A percentile compares a stretch with the other conserved stretches of the same genome.
phyloP scores from a whole-genome alignment of 768 basidiomycete species.

The Tylopilus rubrobrunneus region DNA sequence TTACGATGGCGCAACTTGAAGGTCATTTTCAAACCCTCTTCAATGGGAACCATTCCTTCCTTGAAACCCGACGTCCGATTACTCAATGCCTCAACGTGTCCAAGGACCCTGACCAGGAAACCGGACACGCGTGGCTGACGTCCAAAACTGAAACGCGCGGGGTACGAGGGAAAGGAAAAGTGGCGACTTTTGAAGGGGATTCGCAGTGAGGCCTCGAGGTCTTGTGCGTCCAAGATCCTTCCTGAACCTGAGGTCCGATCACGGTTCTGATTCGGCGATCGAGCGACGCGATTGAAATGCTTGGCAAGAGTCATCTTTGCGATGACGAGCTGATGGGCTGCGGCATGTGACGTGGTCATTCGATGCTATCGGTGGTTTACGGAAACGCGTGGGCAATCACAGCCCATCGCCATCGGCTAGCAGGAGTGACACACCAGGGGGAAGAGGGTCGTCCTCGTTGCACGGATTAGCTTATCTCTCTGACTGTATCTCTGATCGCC shows the following conservation, averaged over 20 bases:
- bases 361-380: not conserved
- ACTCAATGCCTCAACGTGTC: not conserved
- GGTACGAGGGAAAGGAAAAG: not conserved
- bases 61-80: not conserved
- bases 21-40: not conserved
- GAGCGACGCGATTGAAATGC: not conserved
- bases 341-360: not conserved
- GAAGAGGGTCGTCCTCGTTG: not conserved
- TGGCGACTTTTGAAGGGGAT: constrained; percentile 1
- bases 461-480: constrained; percentile 1
- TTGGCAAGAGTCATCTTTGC: not conserved
- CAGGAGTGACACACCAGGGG: not conserved
- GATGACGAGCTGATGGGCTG: not conserved
- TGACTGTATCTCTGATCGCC: constrained; percentile 4
- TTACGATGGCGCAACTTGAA: constrained; percentile 1
- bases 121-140: not conserved
- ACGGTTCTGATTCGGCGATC: constrained; percentile 4
- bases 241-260: constrained; percentile 1
- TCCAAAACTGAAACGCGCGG: no score
- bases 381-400: not conserved
- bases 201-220: constrained; percentile 2
- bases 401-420: not conserved
- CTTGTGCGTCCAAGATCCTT: not conserved
- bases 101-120: not conserved
- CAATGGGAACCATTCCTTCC: not conserved